These are phyloP conservation scores for Pyrenophora graminea DNA, from an alignment of 2,329 filamentous ascomycete genomes.

Conservation along the genomic window DNA sequence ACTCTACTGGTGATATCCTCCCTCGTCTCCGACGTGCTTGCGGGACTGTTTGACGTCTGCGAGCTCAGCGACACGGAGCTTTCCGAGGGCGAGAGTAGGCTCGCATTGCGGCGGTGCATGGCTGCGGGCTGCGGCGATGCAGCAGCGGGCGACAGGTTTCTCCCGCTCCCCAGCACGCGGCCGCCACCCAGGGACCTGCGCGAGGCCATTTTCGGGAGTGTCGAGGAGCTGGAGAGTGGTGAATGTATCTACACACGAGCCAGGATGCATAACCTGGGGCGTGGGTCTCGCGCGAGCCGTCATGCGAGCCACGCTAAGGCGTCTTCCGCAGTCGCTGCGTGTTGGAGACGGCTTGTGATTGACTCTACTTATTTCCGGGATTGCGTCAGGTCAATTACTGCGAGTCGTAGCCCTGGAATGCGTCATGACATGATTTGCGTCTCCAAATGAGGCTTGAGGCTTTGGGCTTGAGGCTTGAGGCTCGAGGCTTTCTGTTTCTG, in stretches of 20 bases:
- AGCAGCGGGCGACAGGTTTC: constrained; percentile 72
- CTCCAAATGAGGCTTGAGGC: no score
- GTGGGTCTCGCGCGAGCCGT: constrained; percentile 19
- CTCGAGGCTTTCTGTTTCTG: background rate
- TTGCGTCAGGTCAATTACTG: no score
- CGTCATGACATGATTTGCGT: no score
- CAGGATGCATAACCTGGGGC: constrained; percentile 11
- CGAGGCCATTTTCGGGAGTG: constrained; percentile 41
- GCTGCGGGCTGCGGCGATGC: constrained; percentile 39
- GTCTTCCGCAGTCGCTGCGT: no score
- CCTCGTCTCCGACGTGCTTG: constrained; percentile 66
- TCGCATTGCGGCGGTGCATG: constrained; percentile 49
- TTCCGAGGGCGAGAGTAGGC: constrained; percentile 63
- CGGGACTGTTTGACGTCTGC: constrained; percentile 70
- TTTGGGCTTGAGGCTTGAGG: no score
- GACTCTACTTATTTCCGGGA: no score
- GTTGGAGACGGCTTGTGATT: no score
- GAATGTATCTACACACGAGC: constrained; percentile 20
- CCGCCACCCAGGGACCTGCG: constrained; percentile 81
- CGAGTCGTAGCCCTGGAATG: no score
- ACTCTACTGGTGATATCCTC: constrained; percentile 84
- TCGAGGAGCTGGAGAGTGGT: constrained; percentile 18
- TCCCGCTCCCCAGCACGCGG: constrained; percentile 85
- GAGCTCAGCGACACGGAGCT: constrained; percentile 81
- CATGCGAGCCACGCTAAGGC: constrained; percentile 22